Conservation (phyloP, 2,329 filamentous ascomycete species). For the Dactylellina parvicollis region DNA sequence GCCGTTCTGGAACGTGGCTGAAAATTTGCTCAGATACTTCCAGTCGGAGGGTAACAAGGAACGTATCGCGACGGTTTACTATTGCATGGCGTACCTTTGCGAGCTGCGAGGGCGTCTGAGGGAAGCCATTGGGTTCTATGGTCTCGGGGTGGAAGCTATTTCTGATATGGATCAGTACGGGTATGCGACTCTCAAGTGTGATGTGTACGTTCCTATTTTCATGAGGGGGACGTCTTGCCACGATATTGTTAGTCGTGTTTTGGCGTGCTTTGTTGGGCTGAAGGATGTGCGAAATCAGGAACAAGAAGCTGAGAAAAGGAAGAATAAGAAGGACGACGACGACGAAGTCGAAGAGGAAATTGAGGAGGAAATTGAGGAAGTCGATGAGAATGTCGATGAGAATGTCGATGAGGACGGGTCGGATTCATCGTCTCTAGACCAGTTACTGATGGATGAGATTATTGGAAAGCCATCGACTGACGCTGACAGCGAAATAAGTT, state of each 20-base stretch:
- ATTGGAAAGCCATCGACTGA: too few species aligned
- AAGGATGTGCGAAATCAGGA: background rate
- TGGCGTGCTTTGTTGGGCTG: background rate
- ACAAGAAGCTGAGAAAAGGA: background rate
- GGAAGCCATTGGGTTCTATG: constrained; percentile 13
- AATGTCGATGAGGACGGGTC: too few species aligned
- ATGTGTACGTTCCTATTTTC: constrained; percentile 13
- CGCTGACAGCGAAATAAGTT: too few species aligned
- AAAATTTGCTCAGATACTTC: background rate
- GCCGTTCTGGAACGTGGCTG: constrained; percentile 4
- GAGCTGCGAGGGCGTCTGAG: background rate
- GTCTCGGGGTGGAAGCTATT: constrained; percentile 2
- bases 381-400: too few species aligned
- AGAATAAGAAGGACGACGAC: background rate
- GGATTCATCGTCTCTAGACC: too few species aligned
- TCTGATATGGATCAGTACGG: constrained; percentile 15
- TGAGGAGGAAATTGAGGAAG: constrained; percentile 46
- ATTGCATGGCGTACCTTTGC: constrained; percentile 16
- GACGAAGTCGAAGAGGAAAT: background rate
- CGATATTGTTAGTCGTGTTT: background rate
- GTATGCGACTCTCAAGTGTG: background rate
- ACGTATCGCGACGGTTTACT: background rate
- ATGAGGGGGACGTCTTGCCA: constrained; percentile 1
- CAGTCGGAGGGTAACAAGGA: background rate
- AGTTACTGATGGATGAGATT: too few species aligned